phyloP scores from a whole-genome alignment of 2,329 filamentous ascomycete genomes.

The Pseudonectria buxi region DNA sequence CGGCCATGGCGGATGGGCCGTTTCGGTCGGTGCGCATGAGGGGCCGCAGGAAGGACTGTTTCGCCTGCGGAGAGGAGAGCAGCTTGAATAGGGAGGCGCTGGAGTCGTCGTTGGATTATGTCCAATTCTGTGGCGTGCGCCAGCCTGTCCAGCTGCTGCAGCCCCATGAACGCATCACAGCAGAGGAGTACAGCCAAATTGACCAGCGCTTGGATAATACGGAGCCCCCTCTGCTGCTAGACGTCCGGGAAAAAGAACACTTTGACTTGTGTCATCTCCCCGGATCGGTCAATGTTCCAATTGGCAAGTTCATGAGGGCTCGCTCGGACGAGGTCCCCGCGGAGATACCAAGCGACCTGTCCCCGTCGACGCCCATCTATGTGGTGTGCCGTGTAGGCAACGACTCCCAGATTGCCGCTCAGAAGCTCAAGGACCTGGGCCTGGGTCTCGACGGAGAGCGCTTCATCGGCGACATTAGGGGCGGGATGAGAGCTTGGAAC shows the following conservation, averaged over 20 bases:
- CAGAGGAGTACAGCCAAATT: constrained; percentile 47
- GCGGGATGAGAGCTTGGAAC: constrained; percentile 69
- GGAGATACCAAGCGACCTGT: constrained; percentile 15
- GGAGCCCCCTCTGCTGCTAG: constrained; percentile 56
- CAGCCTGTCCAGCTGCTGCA: constrained; percentile 49
- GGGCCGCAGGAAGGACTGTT: constrained; percentile 61
- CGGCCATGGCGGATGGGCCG: constrained; percentile 32
- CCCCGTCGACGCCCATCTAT: constrained; percentile 51
- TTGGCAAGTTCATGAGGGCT: constrained; percentile 47
- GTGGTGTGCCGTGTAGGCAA: constrained; percentile 70
- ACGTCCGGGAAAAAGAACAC: constrained; percentile 79
- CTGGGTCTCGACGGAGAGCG: constrained; percentile 44
- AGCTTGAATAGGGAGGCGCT: constrained; percentile 43
- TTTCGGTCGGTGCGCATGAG: constrained; percentile 76
- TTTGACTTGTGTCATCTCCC: constrained; percentile 73
- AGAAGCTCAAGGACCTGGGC: constrained; percentile 57
- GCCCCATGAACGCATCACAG: constrained; percentile 61
- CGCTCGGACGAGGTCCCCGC: constrained; percentile 33
- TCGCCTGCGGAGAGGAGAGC: constrained; percentile 62
- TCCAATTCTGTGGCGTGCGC: constrained; percentile 71
- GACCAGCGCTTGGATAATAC: constrained; percentile 2
- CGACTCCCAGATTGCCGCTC: constrained; percentile 66
- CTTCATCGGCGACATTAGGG: constrained; percentile 63
- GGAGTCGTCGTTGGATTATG: constrained; percentile 67
- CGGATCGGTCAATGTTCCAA: constrained; percentile 66